phyloP scores from a whole-genome alignment of 345 rosid species.

The Eucalyptus tenuipes region DNA sequence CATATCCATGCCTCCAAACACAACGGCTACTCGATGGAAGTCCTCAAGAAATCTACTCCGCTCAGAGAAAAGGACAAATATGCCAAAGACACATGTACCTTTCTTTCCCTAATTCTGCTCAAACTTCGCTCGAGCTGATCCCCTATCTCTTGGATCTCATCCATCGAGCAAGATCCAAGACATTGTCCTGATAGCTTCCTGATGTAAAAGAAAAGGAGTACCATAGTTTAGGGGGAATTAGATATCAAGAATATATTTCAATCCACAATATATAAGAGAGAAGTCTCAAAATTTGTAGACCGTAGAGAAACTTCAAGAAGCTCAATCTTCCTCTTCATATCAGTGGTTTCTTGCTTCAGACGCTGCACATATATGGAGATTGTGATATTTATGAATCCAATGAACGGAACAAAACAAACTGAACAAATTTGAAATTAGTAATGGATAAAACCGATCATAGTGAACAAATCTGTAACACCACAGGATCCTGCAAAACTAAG shows the following conservation, averaged over 20 bases:
- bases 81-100: conserved; percentile 16
- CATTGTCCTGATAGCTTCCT: conserved; percentile 51
- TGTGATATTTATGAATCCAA: neutral
- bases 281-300: conserved; percentile 6
- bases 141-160: conserved; percentile 28
- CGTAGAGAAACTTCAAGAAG: conserved; percentile 30
- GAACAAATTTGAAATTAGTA: neutral
- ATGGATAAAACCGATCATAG: neutral
- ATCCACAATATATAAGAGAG: neutral
- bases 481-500: neutral
- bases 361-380: conserved; percentile 17
- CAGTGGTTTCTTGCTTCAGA: conserved; percentile 18
- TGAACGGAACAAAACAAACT: neutral
- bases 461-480: neutral
- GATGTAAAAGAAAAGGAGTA: neutral
- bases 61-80: neutral
- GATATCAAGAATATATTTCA: neutral
- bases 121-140: conserved; percentile 36
- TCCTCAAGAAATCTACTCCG: neutral
- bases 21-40: neutral
- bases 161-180: conserved; percentile 19
- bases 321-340: conserved; percentile 36
- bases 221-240: neutral
- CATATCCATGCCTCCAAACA: neutral
- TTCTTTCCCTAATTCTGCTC: conserved; percentile 34